Conservation (phyloP, 2,329 filamentous ascomycete genomes). For the Ceratocystis smalleyi region DNA sequence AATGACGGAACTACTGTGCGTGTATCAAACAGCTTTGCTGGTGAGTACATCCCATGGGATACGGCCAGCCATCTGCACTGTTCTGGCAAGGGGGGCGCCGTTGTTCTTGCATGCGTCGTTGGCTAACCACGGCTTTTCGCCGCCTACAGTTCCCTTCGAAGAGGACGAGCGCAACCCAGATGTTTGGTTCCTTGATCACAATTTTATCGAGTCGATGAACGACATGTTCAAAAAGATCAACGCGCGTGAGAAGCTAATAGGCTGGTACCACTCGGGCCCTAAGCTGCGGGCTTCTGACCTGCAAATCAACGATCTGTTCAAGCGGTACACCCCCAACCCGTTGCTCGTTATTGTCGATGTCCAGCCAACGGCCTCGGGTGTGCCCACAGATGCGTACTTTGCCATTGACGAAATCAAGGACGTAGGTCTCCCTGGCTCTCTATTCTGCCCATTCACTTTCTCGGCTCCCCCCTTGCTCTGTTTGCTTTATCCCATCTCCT, state of each 20-base stretch:
- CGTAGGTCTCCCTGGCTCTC: constrained; percentile 19
- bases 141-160: constrained; percentile 71
- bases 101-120: not conserved
- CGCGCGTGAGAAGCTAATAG: constrained; percentile 94
- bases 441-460: not conserved
- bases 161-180: constrained; percentile 97
- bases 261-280: constrained; percentile 97
- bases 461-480: constrained; percentile 7
- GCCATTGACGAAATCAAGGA: constrained; percentile 99
- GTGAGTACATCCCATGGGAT: constrained; percentile 32
- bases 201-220: constrained; percentile 98
- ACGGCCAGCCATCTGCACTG: not conserved
- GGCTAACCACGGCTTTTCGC: constrained; percentile 9
- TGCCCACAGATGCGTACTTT: constrained; percentile 97
- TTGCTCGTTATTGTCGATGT: constrained; percentile 96
- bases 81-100: not conserved
- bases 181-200: constrained; percentile 98
- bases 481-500: not conserved
- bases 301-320: constrained; percentile 99
- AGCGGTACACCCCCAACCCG: constrained; percentile 94
- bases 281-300: constrained; percentile 93
- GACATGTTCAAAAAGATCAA: constrained; percentile 99
- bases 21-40: constrained; percentile 97
- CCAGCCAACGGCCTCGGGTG: constrained; percentile 92
- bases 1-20: constrained; percentile 93